phyloP scores from a whole-genome alignment of 805 yeast genomes.

The Jamesozyma hellenica region DNA sequence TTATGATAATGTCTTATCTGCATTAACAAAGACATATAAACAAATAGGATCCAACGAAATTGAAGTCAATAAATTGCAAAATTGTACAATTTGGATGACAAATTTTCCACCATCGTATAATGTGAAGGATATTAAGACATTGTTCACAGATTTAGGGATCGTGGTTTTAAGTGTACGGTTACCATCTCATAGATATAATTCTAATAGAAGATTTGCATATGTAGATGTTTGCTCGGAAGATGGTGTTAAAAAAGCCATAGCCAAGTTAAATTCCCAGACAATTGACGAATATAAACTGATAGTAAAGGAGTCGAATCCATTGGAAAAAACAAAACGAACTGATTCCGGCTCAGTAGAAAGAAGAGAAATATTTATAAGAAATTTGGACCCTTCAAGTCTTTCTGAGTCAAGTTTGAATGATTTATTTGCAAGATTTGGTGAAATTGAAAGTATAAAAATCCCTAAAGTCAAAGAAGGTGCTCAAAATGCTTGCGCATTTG shows the following conservation, averaged over 20 bases:
- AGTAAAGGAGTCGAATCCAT: conserved; percentile 57
- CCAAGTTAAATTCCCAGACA: conserved; percentile 31
- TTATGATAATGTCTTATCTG: conserved; percentile 41
- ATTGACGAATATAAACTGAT: conserved; percentile 35
- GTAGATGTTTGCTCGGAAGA: conserved; percentile 41
- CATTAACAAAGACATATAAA: conserved; percentile 51
- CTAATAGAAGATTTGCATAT: conserved; percentile 63
- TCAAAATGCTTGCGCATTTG: conserved; percentile 60
- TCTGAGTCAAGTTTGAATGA: conserved; percentile 32
- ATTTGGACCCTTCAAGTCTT: conserved; percentile 39
- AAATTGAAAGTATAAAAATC: conserved; percentile 37
- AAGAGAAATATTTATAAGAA: conserved; percentile 47
- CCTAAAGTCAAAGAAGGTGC: conserved; percentile 12
- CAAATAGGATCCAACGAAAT: conserved; percentile 35
- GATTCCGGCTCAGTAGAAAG: conserved; percentile 41
- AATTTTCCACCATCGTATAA: conserved; percentile 56
- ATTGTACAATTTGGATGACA: conserved; percentile 59
- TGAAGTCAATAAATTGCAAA: conserved; percentile 35
- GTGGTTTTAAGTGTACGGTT: conserved; percentile 43
- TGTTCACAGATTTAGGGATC: conserved; percentile 35
- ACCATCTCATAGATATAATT: conserved; percentile 49
- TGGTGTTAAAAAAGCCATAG: conserved; percentile 38
- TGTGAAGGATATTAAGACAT: conserved; percentile 29
- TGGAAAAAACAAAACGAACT: conserved; percentile 31
- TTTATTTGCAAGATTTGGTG: conserved; percentile 42